Conservation (phyloP, 2,329 filamentous ascomycete genomes). For the Akanthomyces dipterigenus region DNA sequence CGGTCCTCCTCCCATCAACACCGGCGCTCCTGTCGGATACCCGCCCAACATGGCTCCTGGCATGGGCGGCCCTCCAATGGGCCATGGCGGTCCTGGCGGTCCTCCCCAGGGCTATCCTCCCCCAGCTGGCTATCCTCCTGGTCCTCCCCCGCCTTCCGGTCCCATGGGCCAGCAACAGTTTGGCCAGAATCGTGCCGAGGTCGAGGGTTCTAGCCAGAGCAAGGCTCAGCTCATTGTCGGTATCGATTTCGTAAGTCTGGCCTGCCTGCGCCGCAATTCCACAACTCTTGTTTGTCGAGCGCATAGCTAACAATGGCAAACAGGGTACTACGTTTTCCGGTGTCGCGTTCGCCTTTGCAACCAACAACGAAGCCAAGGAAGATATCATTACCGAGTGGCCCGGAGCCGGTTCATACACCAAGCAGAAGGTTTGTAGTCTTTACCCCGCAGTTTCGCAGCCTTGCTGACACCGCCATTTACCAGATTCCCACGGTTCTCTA, state of each 20-base stretch:
- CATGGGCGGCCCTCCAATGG: slow-evolving; percentile 35
- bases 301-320: slow-evolving; percentile 13
- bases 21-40: slow-evolving; percentile 54
- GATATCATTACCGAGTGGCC: slow-evolving; percentile 99
- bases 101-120: slow-evolving; percentile 39
- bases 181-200: slow-evolving; percentile 57
- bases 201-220: slow-evolving; percentile 80
- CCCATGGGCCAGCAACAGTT: slow-evolving; percentile 37
- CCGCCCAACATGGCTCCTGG: slow-evolving; percentile 44
- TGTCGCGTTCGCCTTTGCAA: slow-evolving; percentile 93
- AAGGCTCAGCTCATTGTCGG: slow-evolving; percentile 98
- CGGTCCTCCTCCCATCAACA: slow-evolving; percentile 62
- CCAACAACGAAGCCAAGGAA: slow-evolving; percentile 94
- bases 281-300: background rate
- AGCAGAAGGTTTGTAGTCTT: slow-evolving; percentile 71
- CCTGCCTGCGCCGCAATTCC: background rate
- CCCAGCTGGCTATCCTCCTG: slow-evolving; percentile 41
- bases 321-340: slow-evolving; percentile 97
- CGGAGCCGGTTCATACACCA: slow-evolving; percentile 92
- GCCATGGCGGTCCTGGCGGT: slow-evolving; percentile 31
- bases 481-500: slow-evolving; percentile 99
- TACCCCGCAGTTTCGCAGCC: background rate
- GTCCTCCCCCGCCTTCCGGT: slow-evolving; percentile 30
- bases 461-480: background rate
- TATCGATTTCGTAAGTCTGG: slow-evolving; percentile 81